These are phyloP conservation scores for Alternaria gaisen DNA, from an alignment of 2,329 filamentous ascomycete species.

Conservation along the genomic window DNA sequence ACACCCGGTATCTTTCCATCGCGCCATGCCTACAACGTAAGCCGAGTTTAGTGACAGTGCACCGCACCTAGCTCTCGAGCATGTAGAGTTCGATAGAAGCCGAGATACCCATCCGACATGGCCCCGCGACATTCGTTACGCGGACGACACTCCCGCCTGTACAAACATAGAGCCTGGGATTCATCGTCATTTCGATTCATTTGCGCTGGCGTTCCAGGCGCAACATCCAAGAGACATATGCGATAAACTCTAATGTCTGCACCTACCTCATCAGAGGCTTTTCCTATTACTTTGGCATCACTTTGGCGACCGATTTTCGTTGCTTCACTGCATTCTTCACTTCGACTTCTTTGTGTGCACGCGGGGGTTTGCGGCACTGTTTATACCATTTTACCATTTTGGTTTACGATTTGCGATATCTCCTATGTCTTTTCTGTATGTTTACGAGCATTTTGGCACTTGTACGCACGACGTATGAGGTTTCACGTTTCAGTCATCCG, in stretches of 20 bases:
- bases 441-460: slow-evolving; percentile 34
- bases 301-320: slow-evolving; percentile 27
- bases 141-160: slow-evolving; percentile 39
- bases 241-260: slow-evolving; percentile 48
- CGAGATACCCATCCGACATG: slow-evolving; percentile 20
- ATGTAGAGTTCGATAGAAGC: slow-evolving; percentile 25
- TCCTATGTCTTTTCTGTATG: slow-evolving; percentile 41
- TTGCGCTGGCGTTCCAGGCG: slow-evolving; percentile 48
- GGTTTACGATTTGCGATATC: slow-evolving; percentile 33
- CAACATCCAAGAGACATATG: slow-evolving; percentile 37
- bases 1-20: slow-evolving; percentile 12
- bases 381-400: slow-evolving; percentile 46
- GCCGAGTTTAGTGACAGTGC: slow-evolving; percentile 23
- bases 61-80: slow-evolving; percentile 22
- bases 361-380: slow-evolving; percentile 34
- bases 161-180: slow-evolving; percentile 41
- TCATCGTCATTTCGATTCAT: slow-evolving; percentile 32
- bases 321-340: slow-evolving; percentile 29
- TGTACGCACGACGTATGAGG: slow-evolving; percentile 28
- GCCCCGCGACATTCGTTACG: slow-evolving; percentile 31
- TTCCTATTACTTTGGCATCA: slow-evolving; percentile 39
- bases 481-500: slow-evolving; percentile 23
- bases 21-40: slow-evolving; percentile 18
- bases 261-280: slow-evolving; percentile 30
- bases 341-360: slow-evolving; percentile 27